phyloP scores from a whole-genome alignment of 2,329 filamentous ascomycete species.

The Curvularia eragrostidis region DNA sequence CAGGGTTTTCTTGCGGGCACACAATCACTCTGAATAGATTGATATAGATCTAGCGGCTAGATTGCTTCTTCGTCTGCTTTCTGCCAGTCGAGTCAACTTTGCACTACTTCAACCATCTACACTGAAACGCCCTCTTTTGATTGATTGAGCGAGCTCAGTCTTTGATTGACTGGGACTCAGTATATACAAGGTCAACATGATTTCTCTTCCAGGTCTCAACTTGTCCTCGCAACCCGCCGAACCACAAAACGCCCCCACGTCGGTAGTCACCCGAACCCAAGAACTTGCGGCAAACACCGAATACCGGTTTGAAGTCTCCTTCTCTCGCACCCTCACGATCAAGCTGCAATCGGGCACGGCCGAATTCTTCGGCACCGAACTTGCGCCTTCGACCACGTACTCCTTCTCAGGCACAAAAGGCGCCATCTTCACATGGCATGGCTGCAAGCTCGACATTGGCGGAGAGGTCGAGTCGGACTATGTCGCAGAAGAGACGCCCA shows the following conservation, averaged over 20 bases:
- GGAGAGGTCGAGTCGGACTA: conserved; percentile 73
- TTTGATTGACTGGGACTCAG: neutral
- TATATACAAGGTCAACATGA: conserved; percentile 29
- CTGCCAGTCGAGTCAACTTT: neutral
- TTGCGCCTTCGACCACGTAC: conserved; percentile 81
- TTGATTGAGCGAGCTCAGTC: neutral
- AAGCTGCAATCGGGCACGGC: conserved; percentile 81
- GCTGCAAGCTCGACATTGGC: conserved; percentile 82
- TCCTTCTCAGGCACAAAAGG: conserved; percentile 82
- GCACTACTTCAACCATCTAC: neutral
- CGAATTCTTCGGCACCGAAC: conserved; percentile 93
- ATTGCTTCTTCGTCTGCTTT: neutral
- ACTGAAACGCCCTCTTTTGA: neutral
- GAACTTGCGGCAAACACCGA: conserved; percentile 56
- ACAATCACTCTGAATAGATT: neutral
- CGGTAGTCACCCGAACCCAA: conserved; percentile 46
- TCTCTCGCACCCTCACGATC: conserved; percentile 46
- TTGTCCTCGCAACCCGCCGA: conserved; percentile 45
- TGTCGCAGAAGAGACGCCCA: conserved; percentile 78
- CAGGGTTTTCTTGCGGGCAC: no score
- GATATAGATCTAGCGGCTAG: neutral
- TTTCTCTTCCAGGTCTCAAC: conserved; percentile 57
- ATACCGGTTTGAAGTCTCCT: conserved; percentile 53
- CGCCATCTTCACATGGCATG: conserved; percentile 90
- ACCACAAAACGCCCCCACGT: conserved; percentile 29